Base-by-base conservation (phyloP, 129 eudicot genomes). In the Dittrichia graveolens region DNA sequence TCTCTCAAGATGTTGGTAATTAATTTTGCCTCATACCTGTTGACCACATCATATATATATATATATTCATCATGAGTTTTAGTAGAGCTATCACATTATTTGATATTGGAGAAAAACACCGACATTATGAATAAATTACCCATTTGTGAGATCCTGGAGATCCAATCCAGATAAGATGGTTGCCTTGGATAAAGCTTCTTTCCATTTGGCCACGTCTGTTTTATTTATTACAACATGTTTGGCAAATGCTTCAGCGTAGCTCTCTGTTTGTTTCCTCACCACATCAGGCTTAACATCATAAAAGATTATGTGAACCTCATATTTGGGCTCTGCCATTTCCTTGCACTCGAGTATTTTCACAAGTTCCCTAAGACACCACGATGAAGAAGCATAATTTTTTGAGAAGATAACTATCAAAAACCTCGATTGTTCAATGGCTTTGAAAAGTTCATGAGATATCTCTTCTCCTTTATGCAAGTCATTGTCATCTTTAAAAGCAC, bases 361-460 rank as follows among this genome's bases (percentile, higher is more conserved):
- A 2, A 79, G 77, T 40, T 81, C 81, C n/a, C 69, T 80, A 44
- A 81, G 76, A 41, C 81, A 75, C 85, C 81, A 81, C 13, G 45
- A 37, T 7, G 85, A 81, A 62, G 77, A 67, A 0, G 85, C 85
- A 47, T 69, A 81, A 6, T 71, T n/a, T 34, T 75, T 69, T 0
- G 85, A 81, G 45, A 81, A 81, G 5, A 81, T 67, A 19, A 81
- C 46, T 35, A 81, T 69, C 14, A 66, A 75, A 12, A 45, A 55
- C 66, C 74, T 68, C 6, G 78, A 81, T 50, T 70, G 39, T 35
- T 55, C 62, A 12, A 81, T 75, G 34, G 74, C 85, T 55, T 55
- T 75, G 39, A 62, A 65, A 3, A 81, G 19, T 70, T 81, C 74
- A 4, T 69, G 34, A 39, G 52, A 45, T 1, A 81, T 10, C 15